Conservation (phyloP, 306 rosid species). For the Lathyrus aphaca region DNA sequence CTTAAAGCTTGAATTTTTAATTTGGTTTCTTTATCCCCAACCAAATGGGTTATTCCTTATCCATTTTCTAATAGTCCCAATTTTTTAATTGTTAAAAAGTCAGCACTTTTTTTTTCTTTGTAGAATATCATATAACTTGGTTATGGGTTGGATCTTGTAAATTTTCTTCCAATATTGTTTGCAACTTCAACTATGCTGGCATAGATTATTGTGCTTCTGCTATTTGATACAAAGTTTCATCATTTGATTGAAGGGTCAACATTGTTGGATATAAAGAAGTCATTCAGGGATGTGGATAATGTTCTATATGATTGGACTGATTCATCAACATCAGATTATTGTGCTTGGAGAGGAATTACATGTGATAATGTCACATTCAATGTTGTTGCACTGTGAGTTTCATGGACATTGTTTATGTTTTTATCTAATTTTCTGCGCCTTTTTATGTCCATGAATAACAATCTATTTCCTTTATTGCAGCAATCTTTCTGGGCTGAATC, state of each 20-base stretch:
- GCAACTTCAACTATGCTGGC: constrained; percentile 15
- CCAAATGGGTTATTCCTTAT: constrained; percentile 37
- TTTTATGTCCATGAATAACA: neutral
- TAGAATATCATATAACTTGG: constrained; percentile 23
- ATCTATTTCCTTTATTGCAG: constrained; percentile 48
- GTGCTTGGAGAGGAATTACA: constrained; percentile 87
- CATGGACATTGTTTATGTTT: neutral
- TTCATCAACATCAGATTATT: constrained; percentile 80
- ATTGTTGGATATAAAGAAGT: constrained; percentile 85
- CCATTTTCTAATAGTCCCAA: constrained; percentile 28
- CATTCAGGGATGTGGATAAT: constrained; percentile 87
- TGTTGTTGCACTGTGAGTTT: constrained; percentile 85
- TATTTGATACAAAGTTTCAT: neutral
- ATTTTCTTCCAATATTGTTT: constrained; percentile 1
- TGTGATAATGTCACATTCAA: constrained; percentile 88
- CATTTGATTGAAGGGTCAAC: constrained; percentile 62
- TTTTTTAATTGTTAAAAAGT: constrained; percentile 4
- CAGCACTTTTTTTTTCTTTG: constrained; percentile 36
- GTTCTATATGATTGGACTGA: constrained; percentile 90
- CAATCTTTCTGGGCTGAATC: constrained; percentile 84
- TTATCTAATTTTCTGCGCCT: neutral
- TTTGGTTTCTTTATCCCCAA: constrained; percentile 29
- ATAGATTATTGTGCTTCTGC: neutral
- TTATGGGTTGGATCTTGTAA: constrained; percentile 24
- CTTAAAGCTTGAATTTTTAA: constrained; percentile 5